A percentile compares a stretch with the other conserved stretches of the same genome.
Conservation (phyloP, 176 grass and related monocot genomes). For the Oryza meyeriana region DNA sequence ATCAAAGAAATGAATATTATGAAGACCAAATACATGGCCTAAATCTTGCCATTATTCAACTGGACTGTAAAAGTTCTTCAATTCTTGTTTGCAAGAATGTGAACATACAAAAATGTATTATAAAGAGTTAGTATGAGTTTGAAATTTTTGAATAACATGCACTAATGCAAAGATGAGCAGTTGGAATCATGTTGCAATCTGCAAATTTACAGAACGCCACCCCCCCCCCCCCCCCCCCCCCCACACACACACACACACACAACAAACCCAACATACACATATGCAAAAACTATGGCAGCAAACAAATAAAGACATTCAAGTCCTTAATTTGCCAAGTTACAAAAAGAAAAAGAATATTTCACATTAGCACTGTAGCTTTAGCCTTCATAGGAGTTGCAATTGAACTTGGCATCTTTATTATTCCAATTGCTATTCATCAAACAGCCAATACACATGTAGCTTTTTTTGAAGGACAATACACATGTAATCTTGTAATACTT, state of each 20-base stretch:
- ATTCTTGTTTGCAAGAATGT: background rate
- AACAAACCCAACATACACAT: no score
- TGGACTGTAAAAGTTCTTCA: background rate
- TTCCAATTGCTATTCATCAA: slow-evolving; percentile 22
- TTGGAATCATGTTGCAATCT: background rate
- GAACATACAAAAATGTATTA: slow-evolving; percentile 6
- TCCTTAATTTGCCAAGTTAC: slow-evolving; percentile 1
- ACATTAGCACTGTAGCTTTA: background rate
- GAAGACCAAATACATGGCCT: background rate
- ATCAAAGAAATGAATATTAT: slow-evolving; percentile 10
- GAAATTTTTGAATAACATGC: background rate
- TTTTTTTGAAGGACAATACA: background rate
- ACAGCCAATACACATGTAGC: background rate
- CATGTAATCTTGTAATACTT: slow-evolving; percentile 29
- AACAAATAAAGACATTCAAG: slow-evolving; percentile 3
- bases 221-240: no score
- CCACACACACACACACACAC: no score
- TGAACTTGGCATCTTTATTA: background rate
- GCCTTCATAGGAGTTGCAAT: background rate
- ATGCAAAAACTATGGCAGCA: background rate
- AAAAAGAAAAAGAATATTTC: slow-evolving; percentile 4
- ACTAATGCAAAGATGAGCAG: background rate
- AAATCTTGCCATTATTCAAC: background rate
- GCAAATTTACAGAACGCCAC: background rate
- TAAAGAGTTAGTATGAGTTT: background rate